Evolutionary conservation across 2,329 filamentous ascomycete species (phyloP).

Genomic region (Xylariaceae sp.): DNA sequence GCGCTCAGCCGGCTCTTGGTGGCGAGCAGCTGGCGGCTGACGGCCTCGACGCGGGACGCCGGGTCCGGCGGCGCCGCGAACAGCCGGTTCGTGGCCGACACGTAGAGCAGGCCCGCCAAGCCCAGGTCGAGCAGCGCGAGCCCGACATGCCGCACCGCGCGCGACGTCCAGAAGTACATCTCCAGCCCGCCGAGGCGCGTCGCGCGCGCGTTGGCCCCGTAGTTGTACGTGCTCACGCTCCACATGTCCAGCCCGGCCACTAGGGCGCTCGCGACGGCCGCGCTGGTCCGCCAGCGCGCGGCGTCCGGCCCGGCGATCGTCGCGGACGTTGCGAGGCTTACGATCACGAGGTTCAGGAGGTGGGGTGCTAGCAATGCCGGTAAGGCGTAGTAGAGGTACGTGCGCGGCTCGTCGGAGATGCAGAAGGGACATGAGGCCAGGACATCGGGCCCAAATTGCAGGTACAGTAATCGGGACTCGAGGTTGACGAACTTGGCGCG

Average conservation of each 20-base stretch:
- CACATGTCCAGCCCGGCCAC: slow-evolving; percentile 71
- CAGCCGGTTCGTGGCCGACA: slow-evolving; percentile 80
- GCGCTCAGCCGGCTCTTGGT: slow-evolving; percentile 73
- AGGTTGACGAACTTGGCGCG: slow-evolving; percentile 71
- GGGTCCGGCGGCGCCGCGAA: slow-evolving; percentile 68
- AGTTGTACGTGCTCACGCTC: slow-evolving; percentile 67
- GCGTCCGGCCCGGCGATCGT: slow-evolving; percentile 60
- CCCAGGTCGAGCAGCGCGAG: slow-evolving; percentile 69
- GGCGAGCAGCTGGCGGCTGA: slow-evolving; percentile 61
- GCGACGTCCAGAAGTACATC: slow-evolving; percentile 73
- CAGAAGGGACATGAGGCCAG: slow-evolving; percentile 84
- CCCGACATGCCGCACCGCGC: slow-evolving; percentile 64
- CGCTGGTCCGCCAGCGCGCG: slow-evolving; percentile 71
- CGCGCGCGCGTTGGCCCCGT: slow-evolving; percentile 67
- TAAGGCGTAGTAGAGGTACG: slow-evolving; percentile 81
- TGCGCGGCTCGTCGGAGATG: slow-evolving; percentile 67
- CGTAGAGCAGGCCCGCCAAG: slow-evolving; percentile 71
- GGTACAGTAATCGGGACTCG: slow-evolving; percentile 79
- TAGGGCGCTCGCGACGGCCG: slow-evolving; percentile 66
- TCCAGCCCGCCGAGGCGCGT: slow-evolving; percentile 68
- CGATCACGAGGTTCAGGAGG: slow-evolving; percentile 72
- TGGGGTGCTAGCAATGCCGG: slow-evolving; percentile 79
- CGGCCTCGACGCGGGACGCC: slow-evolving; percentile 69
- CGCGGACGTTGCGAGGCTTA: slow-evolving; percentile 76
- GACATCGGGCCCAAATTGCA: slow-evolving; percentile 78